Evolutionary conservation across 2,329 filamentous ascomycete species (phyloP), one percentile per base, ranked within the genome.

Genomic region (Zalaria sp.): DNA sequence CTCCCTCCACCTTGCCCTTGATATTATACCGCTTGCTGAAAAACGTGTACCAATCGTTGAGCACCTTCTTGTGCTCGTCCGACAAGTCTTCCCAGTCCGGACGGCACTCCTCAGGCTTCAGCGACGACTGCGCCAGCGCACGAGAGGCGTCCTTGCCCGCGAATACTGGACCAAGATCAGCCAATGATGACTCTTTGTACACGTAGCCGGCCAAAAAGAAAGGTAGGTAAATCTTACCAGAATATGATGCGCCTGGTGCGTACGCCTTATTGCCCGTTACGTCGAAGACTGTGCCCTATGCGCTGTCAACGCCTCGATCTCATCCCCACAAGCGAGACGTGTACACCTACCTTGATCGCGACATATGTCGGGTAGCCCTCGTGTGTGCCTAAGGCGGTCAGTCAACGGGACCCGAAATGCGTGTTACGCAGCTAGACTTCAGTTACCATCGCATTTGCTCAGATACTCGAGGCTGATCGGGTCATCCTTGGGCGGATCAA

Each of bases 11-110:
- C 43, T 56, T 57, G 40, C 85, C 86, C 37, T 93, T 78, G 40
- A 96, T 75, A 54, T 94, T 96, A 67, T 98, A 98, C 44, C 91
- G 74, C 69, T 96, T 98, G 51, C 82, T 85, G 64, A 98, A 98
- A 65, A 93, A 98, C 2, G 83, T 93, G 48, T 81, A 77, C 91
- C 91, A 98, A 61, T 98, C 91, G 41, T 89, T 74, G 46, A 98
- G 66, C 3, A 83, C 80, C 26, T 75, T 77, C 67, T 91, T 85
- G 60, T 95, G 80, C 63, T 91, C 87, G 25, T 93, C 87, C 9
- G 72, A 69, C 40, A 98, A 68, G 54, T 87, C 83, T 44, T 81
- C 70, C 83, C 85, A 96, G 39, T 95, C 81, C 2, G 91, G 68
- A 28, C 68, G 68, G 49, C 85, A 89, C 51, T 96, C 88, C 54